Evolutionary conservation across 2,329 filamentous ascomycete species (phyloP).

Genomic region (Cladophialophora carrionii): DNA sequence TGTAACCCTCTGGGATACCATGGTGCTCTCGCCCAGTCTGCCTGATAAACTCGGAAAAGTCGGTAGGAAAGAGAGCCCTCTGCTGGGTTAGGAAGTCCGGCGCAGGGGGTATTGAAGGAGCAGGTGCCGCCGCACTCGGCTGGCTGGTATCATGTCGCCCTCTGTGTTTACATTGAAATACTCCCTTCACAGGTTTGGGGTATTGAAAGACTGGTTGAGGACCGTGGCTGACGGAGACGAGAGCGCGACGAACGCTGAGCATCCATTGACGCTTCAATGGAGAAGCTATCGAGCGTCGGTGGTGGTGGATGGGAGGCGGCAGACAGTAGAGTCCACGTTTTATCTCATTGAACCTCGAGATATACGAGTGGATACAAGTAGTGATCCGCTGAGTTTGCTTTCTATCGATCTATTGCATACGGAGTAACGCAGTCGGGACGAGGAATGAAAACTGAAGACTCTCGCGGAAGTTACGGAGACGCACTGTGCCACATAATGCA

Average conservation of each 20-base stretch:
- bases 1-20: background rate
- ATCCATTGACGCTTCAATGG: constrained; percentile 33
- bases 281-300: constrained; percentile 11
- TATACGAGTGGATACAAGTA: background rate
- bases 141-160: constrained; percentile 5
- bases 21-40: background rate
- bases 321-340: background rate
- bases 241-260: constrained; percentile 24
- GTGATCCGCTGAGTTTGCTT: background rate
- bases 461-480: background rate
- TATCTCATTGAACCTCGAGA: background rate
- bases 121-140: background rate
- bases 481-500: background rate
- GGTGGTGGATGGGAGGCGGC: background rate
- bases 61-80: constrained; percentile 6
- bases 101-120: background rate
- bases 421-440: background rate
- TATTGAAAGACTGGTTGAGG: background rate
- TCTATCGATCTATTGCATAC: background rate
- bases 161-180: background rate
- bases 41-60: constrained; percentile 19
- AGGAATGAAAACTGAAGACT: background rate
- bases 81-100: constrained; percentile 9
- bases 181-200: background rate
- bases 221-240: constrained; percentile 6